Conservation (phyloP, 305 asterid genomes). For the Fraxinus sp. region DNA sequence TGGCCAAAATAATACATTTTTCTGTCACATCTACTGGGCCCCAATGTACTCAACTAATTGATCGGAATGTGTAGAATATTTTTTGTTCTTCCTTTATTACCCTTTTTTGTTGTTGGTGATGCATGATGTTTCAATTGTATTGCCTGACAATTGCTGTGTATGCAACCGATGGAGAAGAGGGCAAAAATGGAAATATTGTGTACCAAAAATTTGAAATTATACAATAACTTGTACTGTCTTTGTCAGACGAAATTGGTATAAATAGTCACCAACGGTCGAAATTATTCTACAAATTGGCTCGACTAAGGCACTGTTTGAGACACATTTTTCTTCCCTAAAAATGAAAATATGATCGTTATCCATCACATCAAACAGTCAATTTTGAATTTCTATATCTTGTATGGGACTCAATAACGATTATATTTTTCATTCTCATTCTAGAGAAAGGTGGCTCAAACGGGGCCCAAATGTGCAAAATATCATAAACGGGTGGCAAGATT, state of each 20-base stretch:
- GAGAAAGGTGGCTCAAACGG: too few species aligned
- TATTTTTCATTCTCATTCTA: too few species aligned
- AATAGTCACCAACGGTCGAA: neutral
- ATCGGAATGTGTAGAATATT: neutral
- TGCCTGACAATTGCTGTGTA: neutral
- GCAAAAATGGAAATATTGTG: neutral
- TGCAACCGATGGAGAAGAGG: neutral
- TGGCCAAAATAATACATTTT: neutral
- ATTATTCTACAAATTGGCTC: neutral
- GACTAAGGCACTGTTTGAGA: too few species aligned
- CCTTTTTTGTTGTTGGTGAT: neutral
- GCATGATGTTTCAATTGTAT: neutral
- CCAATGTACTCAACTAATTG: neutral
- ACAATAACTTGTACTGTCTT: neutral
- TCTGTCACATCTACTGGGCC: neutral
- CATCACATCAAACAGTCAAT: too few species aligned
- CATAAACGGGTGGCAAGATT: neutral
- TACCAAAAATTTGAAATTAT: neutral
- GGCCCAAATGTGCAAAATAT: neutral
- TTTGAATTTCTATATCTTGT: too few species aligned
- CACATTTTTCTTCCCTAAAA: too few species aligned
- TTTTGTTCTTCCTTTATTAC: neutral
- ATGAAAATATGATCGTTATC: too few species aligned
- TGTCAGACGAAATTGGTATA: neutral
- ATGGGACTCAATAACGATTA: too few species aligned